Percentiles rank a stretch among this genome's conserved stretches.
These are phyloP conservation scores for Candida oleophila DNA, from an alignment of 805 yeast genomes.

Conservation along the genomic window DNA sequence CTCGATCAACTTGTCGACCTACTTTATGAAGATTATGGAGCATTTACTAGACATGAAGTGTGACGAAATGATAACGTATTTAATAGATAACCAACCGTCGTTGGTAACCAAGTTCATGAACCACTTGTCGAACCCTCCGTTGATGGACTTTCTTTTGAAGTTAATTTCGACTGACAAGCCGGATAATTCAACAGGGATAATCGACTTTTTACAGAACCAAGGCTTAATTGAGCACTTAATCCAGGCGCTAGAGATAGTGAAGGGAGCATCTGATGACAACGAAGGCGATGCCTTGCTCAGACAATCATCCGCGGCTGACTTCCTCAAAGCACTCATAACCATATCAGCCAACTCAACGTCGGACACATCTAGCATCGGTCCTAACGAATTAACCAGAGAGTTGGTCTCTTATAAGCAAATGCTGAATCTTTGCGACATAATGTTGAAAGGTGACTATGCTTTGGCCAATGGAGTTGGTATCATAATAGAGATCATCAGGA, in stretches of 20 bases:
- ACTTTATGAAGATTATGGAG: constrained; percentile 90
- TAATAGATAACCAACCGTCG: constrained; percentile 42
- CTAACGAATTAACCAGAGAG: constrained; percentile 45
- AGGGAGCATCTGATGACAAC: constrained; percentile 10
- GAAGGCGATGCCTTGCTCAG: constrained; percentile 19
- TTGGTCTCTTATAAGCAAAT: constrained; percentile 39
- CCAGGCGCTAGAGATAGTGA: constrained; percentile 28
- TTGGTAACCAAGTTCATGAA: constrained; percentile 42
- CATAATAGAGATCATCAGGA: constrained; percentile 44
- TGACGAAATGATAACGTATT: constrained; percentile 45
- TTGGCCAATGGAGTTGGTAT: constrained; percentile 51
- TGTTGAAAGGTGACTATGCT: constrained; percentile 47
- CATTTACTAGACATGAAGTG: constrained; percentile 48
- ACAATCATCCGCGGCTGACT: constrained; percentile 45
- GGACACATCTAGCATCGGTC: constrained; percentile 46
- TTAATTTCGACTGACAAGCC: constrained; percentile 47
- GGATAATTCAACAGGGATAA: constrained; percentile 46
- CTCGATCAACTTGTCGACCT: constrained; percentile 76
- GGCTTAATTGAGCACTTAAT: constrained; percentile 34
- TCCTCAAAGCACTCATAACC: constrained; percentile 44
- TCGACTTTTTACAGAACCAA: constrained; percentile 44
- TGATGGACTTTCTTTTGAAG: constrained; percentile 45
- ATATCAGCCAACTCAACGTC: constrained; percentile 47
- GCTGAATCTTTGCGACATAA: constrained; percentile 33
- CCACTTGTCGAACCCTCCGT: constrained; percentile 45